Base-by-base conservation (phyloP, 2,329 filamentous ascomycete genomes). In the Fusarium nematophilum region DNA sequence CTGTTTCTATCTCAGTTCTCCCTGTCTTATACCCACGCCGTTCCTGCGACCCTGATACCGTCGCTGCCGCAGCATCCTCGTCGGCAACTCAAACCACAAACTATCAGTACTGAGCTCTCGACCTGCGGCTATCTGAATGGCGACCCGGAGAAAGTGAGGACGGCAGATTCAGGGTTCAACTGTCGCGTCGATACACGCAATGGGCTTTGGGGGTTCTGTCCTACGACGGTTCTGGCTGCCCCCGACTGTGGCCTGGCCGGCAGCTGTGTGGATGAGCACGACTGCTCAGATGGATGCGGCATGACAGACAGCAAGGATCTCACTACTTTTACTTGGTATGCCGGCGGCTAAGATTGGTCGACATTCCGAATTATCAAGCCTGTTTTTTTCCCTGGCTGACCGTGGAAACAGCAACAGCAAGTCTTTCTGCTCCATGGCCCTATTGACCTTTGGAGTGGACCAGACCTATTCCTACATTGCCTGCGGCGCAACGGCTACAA, bases 181-280 rank as follows among this genome's bases (percentile, higher is more conserved):
- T 78, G 74, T 48, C 73, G 73, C 6, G 65, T 78, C 3, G 74
- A 78, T 37, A 67, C 69, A 1, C 30, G 51, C 5, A 66, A 73
- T 14, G 72, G 67, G 0, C 62, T 79, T 4, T 79, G 76, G 75
- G 76, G 76, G 0, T 75, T 78, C 64, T 79, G 76, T 40, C 73
- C 75, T 1, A 73, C 70, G 0, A 74, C 69, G 0, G 73, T 78
- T 3, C 56, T 73, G 3, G 40, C 62, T 1, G 76, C 75, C 3
- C 69, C 64, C 1, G 75, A 79, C 49, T 80, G 77, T 29, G 74
- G 75, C 1, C 46, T 79, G 10, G 75, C 72, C 0, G 76, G 71
- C 2, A 68, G 62, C 9, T 80, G 78, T 38, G 31, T 72, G 8
- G 78, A 79, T 46, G 49, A 40, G 2, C 48, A 66, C 21, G 27